phyloP scores from a whole-genome alignment of 768 basidiomycete species.

The Pulveroboletus frians region DNA sequence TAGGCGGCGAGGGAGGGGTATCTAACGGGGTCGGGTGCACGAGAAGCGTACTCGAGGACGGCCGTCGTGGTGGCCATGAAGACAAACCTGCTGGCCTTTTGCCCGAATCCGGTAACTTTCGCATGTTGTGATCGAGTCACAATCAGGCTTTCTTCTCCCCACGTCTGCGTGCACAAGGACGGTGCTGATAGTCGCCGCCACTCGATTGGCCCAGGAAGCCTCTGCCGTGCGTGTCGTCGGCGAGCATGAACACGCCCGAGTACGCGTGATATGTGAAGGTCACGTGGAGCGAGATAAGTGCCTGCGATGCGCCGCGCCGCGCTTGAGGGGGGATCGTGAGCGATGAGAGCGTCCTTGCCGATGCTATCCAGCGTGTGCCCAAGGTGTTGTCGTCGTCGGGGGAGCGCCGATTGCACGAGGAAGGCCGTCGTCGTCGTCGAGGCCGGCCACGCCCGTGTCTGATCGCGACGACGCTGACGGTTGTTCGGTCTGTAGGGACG shows the following conservation, averaged over 20 bases:
- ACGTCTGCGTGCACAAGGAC: background rate
- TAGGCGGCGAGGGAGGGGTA: slow-evolving; percentile 70
- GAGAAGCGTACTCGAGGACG: slow-evolving; percentile 64
- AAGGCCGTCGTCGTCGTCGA: background rate
- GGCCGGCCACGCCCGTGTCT: background rate
- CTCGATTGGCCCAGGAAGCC: background rate
- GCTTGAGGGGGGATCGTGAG: slow-evolving; percentile 10
- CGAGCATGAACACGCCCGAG: slow-evolving; percentile 2
- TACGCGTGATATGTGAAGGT: slow-evolving; percentile 11
- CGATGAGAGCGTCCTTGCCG: slow-evolving; percentile 1
- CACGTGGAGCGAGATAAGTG: slow-evolving; percentile 26
- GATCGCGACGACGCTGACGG: slow-evolving; percentile 17
- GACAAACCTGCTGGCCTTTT: background rate
- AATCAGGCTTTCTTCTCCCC: background rate
- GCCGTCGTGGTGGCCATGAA: slow-evolving; percentile 34
- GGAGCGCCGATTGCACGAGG: slow-evolving; percentile 1
- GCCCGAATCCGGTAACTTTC: background rate
- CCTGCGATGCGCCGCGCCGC: slow-evolving; percentile 10
- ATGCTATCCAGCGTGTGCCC: slow-evolving; percentile 3
- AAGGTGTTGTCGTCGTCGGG: background rate
- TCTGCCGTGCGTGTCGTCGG: background rate
- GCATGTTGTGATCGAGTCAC: background rate
- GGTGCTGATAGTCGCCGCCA: background rate
- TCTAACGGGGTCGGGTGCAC: slow-evolving; percentile 56
- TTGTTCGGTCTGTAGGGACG: background rate